Conservation (phyloP, 805 yeast genomes). For the Suhomyces sp. region DNA sequence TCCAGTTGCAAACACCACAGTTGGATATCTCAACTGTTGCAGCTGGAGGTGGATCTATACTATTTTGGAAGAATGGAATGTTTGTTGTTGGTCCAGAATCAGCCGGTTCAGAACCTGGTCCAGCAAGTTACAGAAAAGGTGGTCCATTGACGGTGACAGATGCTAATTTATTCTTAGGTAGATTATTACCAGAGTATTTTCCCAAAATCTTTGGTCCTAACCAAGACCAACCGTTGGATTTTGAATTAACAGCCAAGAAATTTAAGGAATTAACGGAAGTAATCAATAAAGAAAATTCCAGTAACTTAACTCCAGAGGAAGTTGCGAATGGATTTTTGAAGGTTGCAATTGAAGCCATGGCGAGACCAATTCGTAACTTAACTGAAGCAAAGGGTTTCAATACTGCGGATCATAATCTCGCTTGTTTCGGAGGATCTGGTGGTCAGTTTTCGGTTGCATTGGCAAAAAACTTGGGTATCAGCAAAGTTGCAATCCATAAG, state of each 20-base stretch:
- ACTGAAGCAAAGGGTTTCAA: slow-evolving; percentile 84
- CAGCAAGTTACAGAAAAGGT: slow-evolving; percentile 40
- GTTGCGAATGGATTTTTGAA: slow-evolving; percentile 79
- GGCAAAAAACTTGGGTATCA: slow-evolving; percentile 68
- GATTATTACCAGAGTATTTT: slow-evolving; percentile 35
- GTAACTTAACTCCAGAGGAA: slow-evolving; percentile 52
- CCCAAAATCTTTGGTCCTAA: slow-evolving; percentile 41
- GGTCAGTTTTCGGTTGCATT: slow-evolving; percentile 86
- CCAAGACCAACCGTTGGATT: slow-evolving; percentile 33
- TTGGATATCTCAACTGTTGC: slow-evolving; percentile 46
- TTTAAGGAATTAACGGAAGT: slow-evolving; percentile 53
- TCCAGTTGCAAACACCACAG: slow-evolving; percentile 45
- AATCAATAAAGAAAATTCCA: slow-evolving; percentile 52
- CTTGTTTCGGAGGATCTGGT: slow-evolving; percentile 91
- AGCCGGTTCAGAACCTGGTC: slow-evolving; percentile 43
- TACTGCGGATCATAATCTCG: slow-evolving; percentile 64
- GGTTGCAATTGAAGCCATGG: slow-evolving; percentile 87
- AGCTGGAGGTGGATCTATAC: slow-evolving; percentile 47
- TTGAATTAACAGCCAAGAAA: slow-evolving; percentile 40
- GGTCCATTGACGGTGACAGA: slow-evolving; percentile 42
- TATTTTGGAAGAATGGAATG: slow-evolving; percentile 38
- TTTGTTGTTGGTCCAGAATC: slow-evolving; percentile 42
- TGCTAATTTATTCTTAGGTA: slow-evolving; percentile 36
- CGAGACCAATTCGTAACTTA: slow-evolving; percentile 81
- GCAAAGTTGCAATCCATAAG: slow-evolving; percentile 69